A percentile compares a stretch with the other conserved stretches of the same genome.
phyloP scores from a whole-genome alignment of 73 alveolate species.

The Breviolum minutum region DNA sequence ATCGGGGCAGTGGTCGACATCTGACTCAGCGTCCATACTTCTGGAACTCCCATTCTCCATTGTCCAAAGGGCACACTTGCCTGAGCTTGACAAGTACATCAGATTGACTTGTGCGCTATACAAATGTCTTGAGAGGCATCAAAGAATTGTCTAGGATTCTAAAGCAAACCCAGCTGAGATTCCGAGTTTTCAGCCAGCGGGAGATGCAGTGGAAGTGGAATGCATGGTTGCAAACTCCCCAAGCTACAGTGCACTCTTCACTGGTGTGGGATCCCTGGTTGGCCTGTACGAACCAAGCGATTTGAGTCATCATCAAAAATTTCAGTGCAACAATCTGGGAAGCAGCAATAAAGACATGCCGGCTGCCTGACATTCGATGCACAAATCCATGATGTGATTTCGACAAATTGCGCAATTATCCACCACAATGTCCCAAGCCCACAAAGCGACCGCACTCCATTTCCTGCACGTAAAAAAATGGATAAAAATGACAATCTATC shows the following conservation, averaged over 20 bases:
- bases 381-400: conserved; percentile 98
- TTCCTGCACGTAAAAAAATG: too few relatives aligned
- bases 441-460: conserved; percentile 70
- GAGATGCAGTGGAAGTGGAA: conserved; percentile 99
- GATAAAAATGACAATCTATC: neutral
- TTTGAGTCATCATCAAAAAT: neutral
- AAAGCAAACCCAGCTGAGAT: neutral
- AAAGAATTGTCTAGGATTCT: neutral
- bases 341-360: too few relatives aligned
- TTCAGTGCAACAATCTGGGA: neutral
- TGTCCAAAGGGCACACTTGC: conserved; percentile 97
- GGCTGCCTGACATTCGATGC: conserved; percentile 98
- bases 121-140: neutral
- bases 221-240: conserved; percentile 99
- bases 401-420: conserved; percentile 99
- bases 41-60: conserved; percentile 98
- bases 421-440: conserved; percentile 97
- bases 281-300: conserved; percentile 76
- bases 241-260: conserved; percentile 98
- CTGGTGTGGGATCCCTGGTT: conserved; percentile 97
- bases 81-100: neutral
- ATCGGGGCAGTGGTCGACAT: neutral
- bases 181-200: conserved; percentile 98
- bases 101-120: neutral
- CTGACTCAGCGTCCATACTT: conserved; percentile 96